phyloP scores from a whole-genome alignment of 306 rosid genomes.

The Pueraria montana region DNA sequence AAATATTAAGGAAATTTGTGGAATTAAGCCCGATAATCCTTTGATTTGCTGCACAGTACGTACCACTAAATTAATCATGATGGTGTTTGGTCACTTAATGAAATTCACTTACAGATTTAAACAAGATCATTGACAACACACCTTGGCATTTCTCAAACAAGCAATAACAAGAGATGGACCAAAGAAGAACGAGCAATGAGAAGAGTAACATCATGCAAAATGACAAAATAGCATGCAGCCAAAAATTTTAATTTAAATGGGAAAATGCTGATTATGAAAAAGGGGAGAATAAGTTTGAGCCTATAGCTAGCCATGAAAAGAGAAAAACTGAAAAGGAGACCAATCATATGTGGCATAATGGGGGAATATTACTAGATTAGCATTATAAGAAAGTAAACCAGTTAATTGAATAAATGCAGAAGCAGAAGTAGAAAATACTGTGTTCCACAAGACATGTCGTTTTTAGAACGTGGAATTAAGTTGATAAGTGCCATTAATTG shows the following conservation, averaged over 20 bases:
- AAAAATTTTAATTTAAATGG: not conserved
- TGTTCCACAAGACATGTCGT: slow-evolving; percentile 54
- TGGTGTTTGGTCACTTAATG: not conserved
- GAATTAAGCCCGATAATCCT: too few species aligned
- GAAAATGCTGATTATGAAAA: not conserved
- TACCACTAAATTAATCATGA: not conserved
- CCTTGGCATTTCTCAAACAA: not conserved
- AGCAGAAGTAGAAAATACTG: slow-evolving; percentile 20
- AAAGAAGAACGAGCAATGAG: not conserved
- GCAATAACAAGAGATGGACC: not conserved
- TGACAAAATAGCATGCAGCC: not conserved
- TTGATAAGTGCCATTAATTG: slow-evolving; percentile 64
- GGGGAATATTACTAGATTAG: slow-evolving; percentile 45
- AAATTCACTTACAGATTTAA: too few species aligned
- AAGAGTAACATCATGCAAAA: slow-evolving; percentile 1
- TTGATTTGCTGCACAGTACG: not conserved
- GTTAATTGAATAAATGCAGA: slow-evolving; percentile 43
- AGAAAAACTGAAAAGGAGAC: not conserved
- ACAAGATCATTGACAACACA: not conserved
- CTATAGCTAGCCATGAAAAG: not conserved
- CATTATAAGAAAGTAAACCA: slow-evolving; percentile 38
- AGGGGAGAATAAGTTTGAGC: too few species aligned
- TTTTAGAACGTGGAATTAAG: slow-evolving; percentile 63
- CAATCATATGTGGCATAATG: slow-evolving; percentile 45
- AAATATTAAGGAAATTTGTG: too few species aligned